phyloP scores from a whole-genome alignment of 371 early-diverging fungal genomes.

The Mortierella sp. region DNA sequence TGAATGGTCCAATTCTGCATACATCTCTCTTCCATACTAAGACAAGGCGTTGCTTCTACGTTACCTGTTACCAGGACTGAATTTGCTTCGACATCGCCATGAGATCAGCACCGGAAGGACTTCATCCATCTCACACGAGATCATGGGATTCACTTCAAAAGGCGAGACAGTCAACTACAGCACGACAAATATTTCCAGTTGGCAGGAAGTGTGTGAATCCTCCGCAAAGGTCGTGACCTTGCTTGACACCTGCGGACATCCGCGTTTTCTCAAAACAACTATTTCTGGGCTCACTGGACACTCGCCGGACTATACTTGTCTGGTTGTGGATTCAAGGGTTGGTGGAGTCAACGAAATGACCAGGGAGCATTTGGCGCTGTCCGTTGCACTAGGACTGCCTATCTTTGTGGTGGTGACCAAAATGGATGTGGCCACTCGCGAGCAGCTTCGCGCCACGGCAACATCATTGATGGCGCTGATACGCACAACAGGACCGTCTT shows the following conservation, averaged over 20 bases:
- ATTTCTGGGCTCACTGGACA: conserved; percentile 91
- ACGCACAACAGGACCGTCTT: conserved; percentile 27
- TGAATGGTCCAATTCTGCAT: neutral
- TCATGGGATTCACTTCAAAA: conserved; percentile 82
- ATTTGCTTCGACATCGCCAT: conserved; percentile 89
- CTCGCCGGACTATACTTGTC: conserved; percentile 89
- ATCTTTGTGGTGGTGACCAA: conserved; percentile 92
- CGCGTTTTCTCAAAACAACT: conserved; percentile 92
- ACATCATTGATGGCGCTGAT: conserved; percentile 41
- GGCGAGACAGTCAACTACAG: conserved; percentile 70
- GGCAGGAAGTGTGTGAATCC: conserved; percentile 84
- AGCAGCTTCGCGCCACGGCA: conserved; percentile 67
- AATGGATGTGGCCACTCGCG: conserved; percentile 87
- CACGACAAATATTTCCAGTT: conserved; percentile 72
- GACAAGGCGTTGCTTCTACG: neutral
- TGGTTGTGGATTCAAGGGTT: conserved; percentile 89
- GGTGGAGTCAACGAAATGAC: conserved; percentile 90
- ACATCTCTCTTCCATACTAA: neutral
- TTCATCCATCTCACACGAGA: conserved; percentile 88
- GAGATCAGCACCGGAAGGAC: conserved; percentile 92
- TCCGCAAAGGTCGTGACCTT: conserved; percentile 89
- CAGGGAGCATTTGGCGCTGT: conserved; percentile 87
- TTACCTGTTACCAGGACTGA: conserved; percentile 61
- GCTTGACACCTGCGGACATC: conserved; percentile 92
- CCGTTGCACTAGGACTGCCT: conserved; percentile 85